phyloP scores from a whole-genome alignment of 2,329 filamentous ascomycete genomes.

The Magnaporthiopsis incrustans region DNA sequence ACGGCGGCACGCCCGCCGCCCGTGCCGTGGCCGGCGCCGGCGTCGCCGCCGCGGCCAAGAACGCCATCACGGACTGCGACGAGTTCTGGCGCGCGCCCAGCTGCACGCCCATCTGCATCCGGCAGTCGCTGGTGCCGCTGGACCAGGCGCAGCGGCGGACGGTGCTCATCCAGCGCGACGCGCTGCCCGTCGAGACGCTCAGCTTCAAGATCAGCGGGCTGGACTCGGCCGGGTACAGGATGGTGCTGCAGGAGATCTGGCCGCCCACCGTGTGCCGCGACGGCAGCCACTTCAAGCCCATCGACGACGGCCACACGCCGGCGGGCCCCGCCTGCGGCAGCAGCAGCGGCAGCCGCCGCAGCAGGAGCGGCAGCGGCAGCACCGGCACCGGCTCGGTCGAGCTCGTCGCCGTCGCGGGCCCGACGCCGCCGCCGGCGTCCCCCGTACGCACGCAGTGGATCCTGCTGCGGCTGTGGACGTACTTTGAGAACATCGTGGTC shows the following conservation, averaged over 20 bases:
- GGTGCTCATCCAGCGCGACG: not conserved
- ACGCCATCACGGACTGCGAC: not conserved
- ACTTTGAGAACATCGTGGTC: not conserved
- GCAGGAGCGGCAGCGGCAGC: not conserved
- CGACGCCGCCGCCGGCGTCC: too few species aligned
- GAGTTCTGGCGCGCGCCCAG: conserved; percentile 3
- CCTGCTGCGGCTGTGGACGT: not conserved
- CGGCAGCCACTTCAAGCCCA: not conserved
- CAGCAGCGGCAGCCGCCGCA: too few species aligned
- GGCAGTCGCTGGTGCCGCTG: not conserved
- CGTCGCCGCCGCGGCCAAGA: too few species aligned
- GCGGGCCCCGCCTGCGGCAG: too few species aligned
- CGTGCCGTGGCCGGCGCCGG: too few species aligned
- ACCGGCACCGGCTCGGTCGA: not conserved
- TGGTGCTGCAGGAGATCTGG: conserved; percentile 1
- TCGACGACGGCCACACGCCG: not conserved
- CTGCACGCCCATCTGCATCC: not conserved
- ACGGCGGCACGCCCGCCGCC: not conserved
- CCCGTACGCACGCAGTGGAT: not conserved
- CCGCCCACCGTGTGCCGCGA: not conserved
- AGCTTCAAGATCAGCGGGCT: not conserved
- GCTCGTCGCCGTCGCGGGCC: too few species aligned
- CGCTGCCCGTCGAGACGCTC: not conserved
- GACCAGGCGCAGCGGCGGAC: not conserved
- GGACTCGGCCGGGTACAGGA: not conserved